A percentile compares a stretch with the other conserved stretches of the same genome.
phyloP scores from a whole-genome alignment of 2,329 filamentous ascomycete genomes.

The Fusarium sp. region DNA sequence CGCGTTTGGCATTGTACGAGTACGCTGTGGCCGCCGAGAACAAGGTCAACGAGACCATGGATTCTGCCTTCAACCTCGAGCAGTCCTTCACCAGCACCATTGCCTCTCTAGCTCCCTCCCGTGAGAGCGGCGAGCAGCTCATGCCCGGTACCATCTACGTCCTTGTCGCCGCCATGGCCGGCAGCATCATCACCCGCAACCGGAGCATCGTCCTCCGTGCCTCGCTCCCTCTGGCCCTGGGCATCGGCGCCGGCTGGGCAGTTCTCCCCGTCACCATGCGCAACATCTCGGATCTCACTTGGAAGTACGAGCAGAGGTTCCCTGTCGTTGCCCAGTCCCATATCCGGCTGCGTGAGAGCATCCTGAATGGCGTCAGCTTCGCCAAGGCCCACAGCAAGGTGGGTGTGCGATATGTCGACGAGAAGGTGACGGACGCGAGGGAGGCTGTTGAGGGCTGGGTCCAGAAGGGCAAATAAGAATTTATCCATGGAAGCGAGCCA shows the following conservation, averaged over 20 bases:
- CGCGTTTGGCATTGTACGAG: constrained; percentile 82
- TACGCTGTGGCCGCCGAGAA: constrained; percentile 82
- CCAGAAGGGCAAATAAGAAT: constrained; percentile 80
- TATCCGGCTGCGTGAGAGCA: constrained; percentile 74
- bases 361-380: constrained; percentile 77
- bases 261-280: constrained; percentile 90
- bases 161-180: constrained; percentile 93
- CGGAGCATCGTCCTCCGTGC: constrained; percentile 86
- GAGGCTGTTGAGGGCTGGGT: constrained; percentile 90
- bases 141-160: constrained; percentile 94
- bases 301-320: constrained; percentile 92
- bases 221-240: constrained; percentile 81
- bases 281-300: constrained; percentile 87
- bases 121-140: constrained; percentile 87
- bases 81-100: constrained; percentile 90
- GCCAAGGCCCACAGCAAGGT: constrained; percentile 80
- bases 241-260: constrained; percentile 84
- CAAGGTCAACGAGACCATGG: constrained; percentile 84
- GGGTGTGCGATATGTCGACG: constrained; percentile 79
- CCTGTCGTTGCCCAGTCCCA: constrained; percentile 88
- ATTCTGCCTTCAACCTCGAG: constrained; percentile 85
- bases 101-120: constrained; percentile 86
- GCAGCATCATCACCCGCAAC: constrained; percentile 90
- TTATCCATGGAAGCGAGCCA: constrained; percentile 14
- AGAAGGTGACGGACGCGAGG: constrained; percentile 81